Evolutionary conservation across 441 rosid species (phyloP), one percentile per base, ranked within the genome.

Genomic region (Pelargonium myrrhifolium): DNA sequence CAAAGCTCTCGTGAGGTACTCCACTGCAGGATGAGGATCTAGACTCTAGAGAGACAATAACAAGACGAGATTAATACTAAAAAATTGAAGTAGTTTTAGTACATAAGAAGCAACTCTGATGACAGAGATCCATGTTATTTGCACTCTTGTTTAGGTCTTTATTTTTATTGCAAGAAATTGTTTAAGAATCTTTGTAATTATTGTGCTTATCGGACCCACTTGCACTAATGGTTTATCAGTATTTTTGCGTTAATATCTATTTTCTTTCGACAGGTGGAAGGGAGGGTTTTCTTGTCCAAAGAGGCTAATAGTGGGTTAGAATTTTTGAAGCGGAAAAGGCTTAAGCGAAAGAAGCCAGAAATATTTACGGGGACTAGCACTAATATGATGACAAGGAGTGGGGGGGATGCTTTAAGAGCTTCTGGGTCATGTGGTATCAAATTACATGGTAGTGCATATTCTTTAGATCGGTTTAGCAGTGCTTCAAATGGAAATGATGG

Each of bases 361-460:
- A 63, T 83, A 71, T 73, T 63, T 65, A 74, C 73, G 71, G 92
- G 78, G 79, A 74, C 82, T 69, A 45, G 75, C 55, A 59, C 77
- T 64, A 83, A 72, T 24, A 75, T 78, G 75, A 78, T 86, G 87
- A 81, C 82, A 75, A 83, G 97, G 81, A 93, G 96, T 59, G 96
- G 94, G 62, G 96, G 96, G 65, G 98, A 92, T 82, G 84, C 92
- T 65, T 74, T 88, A 77, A 83, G 89, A 77, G 84, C 79, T 72
- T 80, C 98, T 55, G 83, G 94, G 9, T 84, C 96, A 9, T 90
- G 87, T 80, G 96, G 99, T 69, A 77, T 86, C 73, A 83, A 95
- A 70, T 77, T 90, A 76, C 82, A 82, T 39, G 77, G 87, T 59
- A 81, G 79, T 74, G 66, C 66, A 56, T 81, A 84, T 68, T 64